Evolutionary conservation across 2,329 filamentous ascomycete species (phyloP).

Genomic region (Exophiala mesophila): DNA sequence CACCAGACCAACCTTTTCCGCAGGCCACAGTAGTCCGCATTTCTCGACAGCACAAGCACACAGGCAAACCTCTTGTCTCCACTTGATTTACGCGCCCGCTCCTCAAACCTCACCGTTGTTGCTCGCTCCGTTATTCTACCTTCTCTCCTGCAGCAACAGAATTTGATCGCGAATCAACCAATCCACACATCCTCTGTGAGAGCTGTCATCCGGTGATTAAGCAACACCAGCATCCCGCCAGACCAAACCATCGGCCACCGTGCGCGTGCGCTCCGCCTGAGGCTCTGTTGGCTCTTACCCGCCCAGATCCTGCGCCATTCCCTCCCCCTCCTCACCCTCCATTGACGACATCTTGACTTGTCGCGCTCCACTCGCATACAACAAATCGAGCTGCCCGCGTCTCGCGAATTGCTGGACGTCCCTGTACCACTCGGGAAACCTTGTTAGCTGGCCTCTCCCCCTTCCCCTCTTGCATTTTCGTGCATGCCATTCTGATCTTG

Average conservation of each 20-base stretch:
- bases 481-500: conserved; percentile 30
- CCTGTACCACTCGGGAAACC: conserved; percentile 28
- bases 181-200: neutral
- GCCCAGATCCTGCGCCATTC: neutral
- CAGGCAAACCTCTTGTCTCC: neutral
- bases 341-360: conserved; percentile 6
- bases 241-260: conserved; percentile 8
- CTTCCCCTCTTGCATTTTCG: conserved; percentile 27
- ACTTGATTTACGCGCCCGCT: neutral
- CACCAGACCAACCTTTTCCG: neutral
- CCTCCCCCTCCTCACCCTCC: neutral
- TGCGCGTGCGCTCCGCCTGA: conserved; percentile 14
- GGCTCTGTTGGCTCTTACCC: conserved; percentile 19
- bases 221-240: conserved; percentile 9
- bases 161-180: neutral
- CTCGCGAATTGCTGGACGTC: conserved; percentile 17
- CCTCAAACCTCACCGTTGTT: neutral
- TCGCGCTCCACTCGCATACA: conserved; percentile 20
- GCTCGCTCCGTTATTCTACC: neutral
- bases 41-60: no score
- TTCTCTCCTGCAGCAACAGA: neutral
- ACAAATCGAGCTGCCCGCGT: conserved; percentile 21
- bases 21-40: neutral
- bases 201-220: neutral
- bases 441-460: conserved; percentile 27